Percentiles rank a stretch among this genome's conserved stretches.
Conservation (phyloP, 2,329 filamentous ascomycete species). For the Aspergillus melleus region DNA sequence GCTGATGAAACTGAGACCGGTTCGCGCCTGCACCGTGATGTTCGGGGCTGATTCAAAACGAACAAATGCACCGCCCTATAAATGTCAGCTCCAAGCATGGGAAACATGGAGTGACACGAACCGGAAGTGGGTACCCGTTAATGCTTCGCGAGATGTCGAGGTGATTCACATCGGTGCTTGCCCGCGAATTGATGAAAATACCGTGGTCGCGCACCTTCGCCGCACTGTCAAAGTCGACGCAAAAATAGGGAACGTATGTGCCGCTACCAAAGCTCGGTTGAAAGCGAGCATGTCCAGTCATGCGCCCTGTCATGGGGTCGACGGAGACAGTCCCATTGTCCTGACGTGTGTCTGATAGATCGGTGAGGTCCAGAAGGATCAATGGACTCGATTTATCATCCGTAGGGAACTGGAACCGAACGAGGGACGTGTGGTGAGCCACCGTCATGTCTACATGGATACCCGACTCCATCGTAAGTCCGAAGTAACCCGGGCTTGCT, state of each 20-base stretch:
- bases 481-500: constrained; percentile 67
- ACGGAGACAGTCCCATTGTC: constrained; percentile 62
- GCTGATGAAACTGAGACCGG: constrained; percentile 70
- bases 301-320: constrained; percentile 57
- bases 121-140: constrained; percentile 55
- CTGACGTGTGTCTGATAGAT: constrained; percentile 60
- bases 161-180: constrained; percentile 53
- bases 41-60: constrained; percentile 56
- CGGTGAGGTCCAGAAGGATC: constrained; percentile 64
- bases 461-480: constrained; percentile 57
- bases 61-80: constrained; percentile 63
- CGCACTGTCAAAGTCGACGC: constrained; percentile 62
- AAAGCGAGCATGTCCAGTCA: constrained; percentile 63
- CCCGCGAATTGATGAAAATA: constrained; percentile 63
- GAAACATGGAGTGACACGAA: constrained; percentile 8
- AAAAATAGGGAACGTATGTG: constrained; percentile 62
- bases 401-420: constrained; percentile 62
- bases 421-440: constrained; percentile 63
- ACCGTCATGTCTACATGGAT: constrained; percentile 67
- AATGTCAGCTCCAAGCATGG: constrained; percentile 3
- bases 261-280: constrained; percentile 65
- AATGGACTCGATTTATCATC: constrained; percentile 49
- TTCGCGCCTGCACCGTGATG: constrained; percentile 60
- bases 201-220: constrained; percentile 59
- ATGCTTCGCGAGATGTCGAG: constrained; percentile 58